Evolutionary conservation across 441 rosid species (phyloP).

Genomic region (Jatropha podagrica): DNA sequence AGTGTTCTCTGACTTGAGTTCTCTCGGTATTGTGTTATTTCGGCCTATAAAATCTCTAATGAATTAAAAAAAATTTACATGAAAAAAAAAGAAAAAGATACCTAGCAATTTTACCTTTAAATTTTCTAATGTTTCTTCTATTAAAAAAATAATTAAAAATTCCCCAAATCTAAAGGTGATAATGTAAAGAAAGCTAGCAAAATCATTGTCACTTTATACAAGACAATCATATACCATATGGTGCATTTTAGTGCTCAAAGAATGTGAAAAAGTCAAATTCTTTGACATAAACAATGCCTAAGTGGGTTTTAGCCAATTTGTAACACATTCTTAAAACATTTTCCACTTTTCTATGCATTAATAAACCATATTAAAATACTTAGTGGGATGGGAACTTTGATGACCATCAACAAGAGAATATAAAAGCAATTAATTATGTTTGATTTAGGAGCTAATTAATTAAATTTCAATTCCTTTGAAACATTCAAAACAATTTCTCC

Average conservation of each 20-base stretch:
- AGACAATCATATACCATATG: background rate
- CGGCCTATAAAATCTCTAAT: no score
- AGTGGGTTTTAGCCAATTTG: background rate
- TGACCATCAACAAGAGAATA: constrained; percentile 1
- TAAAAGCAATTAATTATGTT: background rate
- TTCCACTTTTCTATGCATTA: background rate
- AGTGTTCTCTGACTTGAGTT: no score
- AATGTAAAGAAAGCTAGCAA: background rate
- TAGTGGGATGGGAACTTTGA: background rate
- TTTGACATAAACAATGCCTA: background rate
- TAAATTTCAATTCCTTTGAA: background rate
- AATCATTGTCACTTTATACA: constrained; percentile 1
- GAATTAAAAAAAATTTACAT: no score
- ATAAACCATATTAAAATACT: background rate
- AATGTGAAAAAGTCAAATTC: background rate
- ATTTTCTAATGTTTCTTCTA: background rate
- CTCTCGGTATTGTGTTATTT: no score
- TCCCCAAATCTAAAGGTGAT: background rate
- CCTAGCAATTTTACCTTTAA: background rate
- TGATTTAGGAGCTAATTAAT: background rate
- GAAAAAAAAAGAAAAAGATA: background rate
- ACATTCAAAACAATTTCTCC: background rate
- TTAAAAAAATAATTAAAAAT: background rate
- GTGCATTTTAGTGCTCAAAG: background rate
- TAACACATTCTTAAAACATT: background rate